Evolutionary conservation across 2,329 filamentous ascomycete genomes (phyloP), one percentile per base, ranked within the genome.

Genomic region (Botryotinia calthae): DNA sequence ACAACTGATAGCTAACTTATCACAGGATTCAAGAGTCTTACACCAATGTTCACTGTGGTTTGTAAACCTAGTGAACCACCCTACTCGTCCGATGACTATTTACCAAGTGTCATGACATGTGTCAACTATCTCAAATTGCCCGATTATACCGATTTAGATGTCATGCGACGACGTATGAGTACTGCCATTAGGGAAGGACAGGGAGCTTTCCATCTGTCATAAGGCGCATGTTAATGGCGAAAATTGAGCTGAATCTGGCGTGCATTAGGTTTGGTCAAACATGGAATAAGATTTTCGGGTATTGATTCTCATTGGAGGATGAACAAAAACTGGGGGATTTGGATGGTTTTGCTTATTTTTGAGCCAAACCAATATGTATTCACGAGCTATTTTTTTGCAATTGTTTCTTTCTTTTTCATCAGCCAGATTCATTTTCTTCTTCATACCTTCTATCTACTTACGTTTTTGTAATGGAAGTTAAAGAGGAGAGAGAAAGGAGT

Each of bases 31-130:
- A 97, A 97, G 85, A 93, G 91, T 82, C 89, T 99, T 75, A 98
- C 94, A 2, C 96, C 96, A 31, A 98, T 98, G 91, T 98, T 99
- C 81, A 99, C 96, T 4, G 96, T 99, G 75, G 96, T 99, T 61
- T 98, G 96, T 87, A 98, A 98, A 83, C 95, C 95, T n/a, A 97
- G 93, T 82, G 96, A 99, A 81, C 90, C 94, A 25, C 96, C 96
- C 2, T 96, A 95, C 82, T 92, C 91, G 5, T 95, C 95, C 7
- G 96, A 99, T 80, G 96, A 99, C 84, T 99, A 98, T 80, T 87
- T 99, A n/a, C 96, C 97, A 20, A 98, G 95, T 81, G 97, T 99
- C 82, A 99, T 99, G 97, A 99, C 97, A 18, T 99, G 97, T 82
- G 96, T 97, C 83, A 99, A 99, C 83, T 99, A 99, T 82, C 89